Base-by-base conservation (phyloP, 2,329 filamentous ascomycete species). In the Sporothrix euskadiensis region DNA sequence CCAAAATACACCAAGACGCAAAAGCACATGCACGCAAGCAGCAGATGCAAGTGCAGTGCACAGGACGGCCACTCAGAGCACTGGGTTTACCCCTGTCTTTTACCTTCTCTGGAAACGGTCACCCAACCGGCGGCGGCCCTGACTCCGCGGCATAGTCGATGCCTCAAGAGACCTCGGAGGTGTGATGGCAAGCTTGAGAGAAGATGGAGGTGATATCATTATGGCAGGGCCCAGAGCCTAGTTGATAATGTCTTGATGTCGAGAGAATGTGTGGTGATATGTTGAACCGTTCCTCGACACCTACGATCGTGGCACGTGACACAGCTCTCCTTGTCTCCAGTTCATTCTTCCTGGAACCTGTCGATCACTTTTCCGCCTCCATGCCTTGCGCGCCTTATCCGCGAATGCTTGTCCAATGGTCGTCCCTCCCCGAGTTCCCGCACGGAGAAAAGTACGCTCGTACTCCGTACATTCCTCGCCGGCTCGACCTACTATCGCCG, bases 81-180 rank as follows among this genome's bases (percentile, higher is more conserved):
- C 41, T 4, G 39, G 39, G 3, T 65, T 65, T 44, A 47, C 44
- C 65, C 65, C 65, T 68, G 65, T 68, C 65, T 56, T 56, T 54
- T 9, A 1, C 22, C 12, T 26, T 56, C 4, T n/a, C 52, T 4
- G 14, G 26, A 12, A 7, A 35, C 44, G 10, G 1, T 9, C 57
- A 32, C 30, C 57, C 44, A 30, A 41, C 57, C 57, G 57, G 57
- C 57, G 57, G 35, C 57, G 57, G 57, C 35, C 32, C 57, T 41
- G 57, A 7, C 57, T 63, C 32, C 32, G 57, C 57, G 57, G 26
- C 54, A 57, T 16, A 16, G 54, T 30, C 26, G 26, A 26, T 26
- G 26, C 26, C 26, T 26, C 26, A 26, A 26, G 26, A 26, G 26
- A 26, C 52, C 10, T 56, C 52, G 22, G 52, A 26, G 4, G 14